A percentile compares a stretch with the other conserved stretches of the same genome.
Evolutionary conservation across 2,329 filamentous ascomycete genomes (phyloP).

Genomic region (Karstenula rhodostoma): DNA sequence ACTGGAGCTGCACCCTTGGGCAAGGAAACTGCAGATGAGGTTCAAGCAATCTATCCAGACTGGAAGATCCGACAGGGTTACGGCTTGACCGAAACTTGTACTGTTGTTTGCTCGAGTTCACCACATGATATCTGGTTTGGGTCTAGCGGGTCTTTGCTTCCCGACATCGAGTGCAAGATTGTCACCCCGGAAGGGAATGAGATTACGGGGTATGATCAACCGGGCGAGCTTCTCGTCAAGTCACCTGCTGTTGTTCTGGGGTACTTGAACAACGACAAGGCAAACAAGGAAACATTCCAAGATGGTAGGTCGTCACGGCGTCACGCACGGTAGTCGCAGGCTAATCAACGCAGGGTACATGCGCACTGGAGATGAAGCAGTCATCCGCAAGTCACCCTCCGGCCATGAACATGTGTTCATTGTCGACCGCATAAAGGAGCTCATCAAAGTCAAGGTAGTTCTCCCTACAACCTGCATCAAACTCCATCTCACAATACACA

Average conservation of each 20-base stretch:
- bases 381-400: constrained; percentile 67
- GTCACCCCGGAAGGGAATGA: constrained; percentile 74
- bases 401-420: constrained; percentile 85
- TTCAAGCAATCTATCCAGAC: constrained; percentile 67
- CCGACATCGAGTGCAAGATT: constrained; percentile 71
- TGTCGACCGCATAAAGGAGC: constrained; percentile 80
- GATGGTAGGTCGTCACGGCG: constrained; percentile 53
- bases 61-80: constrained; percentile 78
- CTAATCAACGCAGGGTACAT: constrained; percentile 64
- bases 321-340: not conserved
- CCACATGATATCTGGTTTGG: constrained; percentile 73
- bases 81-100: constrained; percentile 79
- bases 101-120: constrained; percentile 70
- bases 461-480: not conserved
- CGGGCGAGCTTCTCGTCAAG: constrained; percentile 82
- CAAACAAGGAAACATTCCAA: constrained; percentile 81
- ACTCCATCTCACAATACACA: constrained; percentile 44
- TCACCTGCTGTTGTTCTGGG: constrained; percentile 80
- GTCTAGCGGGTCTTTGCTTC: constrained; percentile 74
- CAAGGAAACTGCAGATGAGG: constrained; percentile 72
- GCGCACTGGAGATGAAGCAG: constrained; percentile 84
- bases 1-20: constrained; percentile 82
- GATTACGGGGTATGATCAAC: constrained; percentile 73
- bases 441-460: constrained; percentile 78
- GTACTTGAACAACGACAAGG: constrained; percentile 86